These are phyloP conservation scores for Dissophora ornata DNA, from an alignment of 192 early-diverging fungal genomes.

Conservation along the genomic window DNA sequence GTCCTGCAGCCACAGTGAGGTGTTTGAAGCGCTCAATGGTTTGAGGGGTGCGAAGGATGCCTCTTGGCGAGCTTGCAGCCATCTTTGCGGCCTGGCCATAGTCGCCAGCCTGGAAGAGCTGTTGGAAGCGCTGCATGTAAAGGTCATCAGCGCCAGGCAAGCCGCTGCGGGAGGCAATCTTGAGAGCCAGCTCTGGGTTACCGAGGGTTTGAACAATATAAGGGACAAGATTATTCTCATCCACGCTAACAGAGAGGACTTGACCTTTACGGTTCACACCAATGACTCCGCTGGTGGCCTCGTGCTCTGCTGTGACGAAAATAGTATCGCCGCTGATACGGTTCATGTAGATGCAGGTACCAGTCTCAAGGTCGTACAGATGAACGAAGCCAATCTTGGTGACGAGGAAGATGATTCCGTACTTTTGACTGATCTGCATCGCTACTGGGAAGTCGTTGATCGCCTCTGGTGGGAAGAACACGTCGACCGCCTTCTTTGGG, in stretches of 20 bases:
- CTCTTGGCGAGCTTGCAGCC: constrained; percentile 92
- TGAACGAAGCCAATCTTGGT: constrained; percentile 99
- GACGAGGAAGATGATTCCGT: constrained; percentile 93
- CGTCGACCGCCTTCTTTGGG: constrained; percentile 90
- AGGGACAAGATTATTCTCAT: constrained; percentile 91
- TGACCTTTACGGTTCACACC: constrained; percentile 97
- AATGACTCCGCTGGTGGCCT: constrained; percentile 88
- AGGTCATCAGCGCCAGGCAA: constrained; percentile 94
- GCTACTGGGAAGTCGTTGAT: constrained; percentile 95
- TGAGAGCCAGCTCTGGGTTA: constrained; percentile 91
- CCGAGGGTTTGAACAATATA: constrained; percentile 86
- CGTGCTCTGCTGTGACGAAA: constrained; percentile 94
- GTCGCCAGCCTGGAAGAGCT: constrained; percentile 79
- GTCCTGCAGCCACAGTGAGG: constrained; percentile 77
- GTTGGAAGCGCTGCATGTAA: constrained; percentile 91
- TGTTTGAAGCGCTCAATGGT: constrained; percentile 97
- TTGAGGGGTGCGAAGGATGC: constrained; percentile 92
- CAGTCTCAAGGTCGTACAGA: constrained; percentile 95
- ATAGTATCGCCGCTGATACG: constrained; percentile 98
- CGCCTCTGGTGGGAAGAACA: constrained; percentile 98
- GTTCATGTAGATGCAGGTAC: constrained; percentile 96
- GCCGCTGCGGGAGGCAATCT: constrained; percentile 88
- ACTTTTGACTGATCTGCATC: constrained; percentile 95
- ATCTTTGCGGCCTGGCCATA: constrained; percentile 93
- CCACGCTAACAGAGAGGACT: constrained; percentile 93